These are phyloP conservation scores for Pseudogymnoascus sp. DNA, from an alignment of 2,329 filamentous ascomycete genomes.

Conservation along the genomic window DNA sequence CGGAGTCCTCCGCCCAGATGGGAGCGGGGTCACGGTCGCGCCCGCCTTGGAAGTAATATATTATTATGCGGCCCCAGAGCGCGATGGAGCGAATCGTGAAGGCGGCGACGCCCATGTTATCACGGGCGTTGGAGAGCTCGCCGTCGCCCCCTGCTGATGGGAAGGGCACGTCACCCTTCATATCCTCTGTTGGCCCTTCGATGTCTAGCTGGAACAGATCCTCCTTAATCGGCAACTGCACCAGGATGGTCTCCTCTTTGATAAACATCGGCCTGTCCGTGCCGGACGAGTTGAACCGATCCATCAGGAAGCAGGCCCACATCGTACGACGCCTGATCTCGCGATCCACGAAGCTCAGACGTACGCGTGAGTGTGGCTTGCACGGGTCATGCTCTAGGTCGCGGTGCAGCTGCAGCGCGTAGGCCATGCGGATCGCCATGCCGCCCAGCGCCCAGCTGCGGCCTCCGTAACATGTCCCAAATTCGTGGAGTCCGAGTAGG, in stretches of 20 bases:
- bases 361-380: slow-evolving; percentile 45
- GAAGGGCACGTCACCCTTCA: slow-evolving; percentile 62
- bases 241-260: slow-evolving; percentile 77
- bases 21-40: slow-evolving; percentile 68
- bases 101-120: slow-evolving; percentile 90
- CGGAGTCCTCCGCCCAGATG: slow-evolving; percentile 77
- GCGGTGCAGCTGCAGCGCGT: slow-evolving; percentile 85
- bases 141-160: slow-evolving; percentile 54
- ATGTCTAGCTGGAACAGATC: slow-evolving; percentile 86
- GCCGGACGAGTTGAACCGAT: slow-evolving; percentile 92
- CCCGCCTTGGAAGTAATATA: slow-evolving; percentile 83
- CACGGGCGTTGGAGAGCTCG: slow-evolving; percentile 55
- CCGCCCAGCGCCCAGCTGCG: slow-evolving; percentile 94
- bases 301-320: slow-evolving; percentile 98
- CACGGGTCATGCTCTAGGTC: slow-evolving; percentile 75
- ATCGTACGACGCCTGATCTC: slow-evolving; percentile 90
- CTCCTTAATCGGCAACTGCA: slow-evolving; percentile 86
- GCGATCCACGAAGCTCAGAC: slow-evolving; percentile 81
- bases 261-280: slow-evolving; percentile 88
- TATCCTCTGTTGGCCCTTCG: slow-evolving; percentile 73
- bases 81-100: slow-evolving; percentile 81
- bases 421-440: slow-evolving; percentile 93
- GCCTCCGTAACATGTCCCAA: slow-evolving; percentile 92
- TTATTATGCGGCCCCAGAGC: slow-evolving; percentile 82
- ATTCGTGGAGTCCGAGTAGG: slow-evolving; percentile 85